Evolutionary conservation across 257 asterid species (phyloP).

Genomic region (Scutellaria galericulata): DNA sequence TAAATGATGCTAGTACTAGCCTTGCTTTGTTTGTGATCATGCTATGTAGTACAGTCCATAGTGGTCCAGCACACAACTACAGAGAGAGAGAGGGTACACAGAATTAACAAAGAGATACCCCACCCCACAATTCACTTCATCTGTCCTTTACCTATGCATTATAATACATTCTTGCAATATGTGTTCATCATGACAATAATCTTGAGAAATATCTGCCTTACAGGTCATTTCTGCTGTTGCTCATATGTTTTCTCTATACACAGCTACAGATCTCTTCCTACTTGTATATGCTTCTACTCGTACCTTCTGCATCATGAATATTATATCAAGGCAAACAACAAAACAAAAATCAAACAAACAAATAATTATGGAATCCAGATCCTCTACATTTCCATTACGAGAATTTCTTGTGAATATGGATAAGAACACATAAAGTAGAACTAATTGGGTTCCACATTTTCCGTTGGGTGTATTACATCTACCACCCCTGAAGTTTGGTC

Average conservation of each 20-base stretch:
- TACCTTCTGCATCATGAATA: conserved; percentile 55
- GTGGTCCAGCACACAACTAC: conserved; percentile 71
- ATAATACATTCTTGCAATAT: conserved; percentile 55
- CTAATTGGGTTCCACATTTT: too few relatives aligned
- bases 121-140: conserved; percentile 67
- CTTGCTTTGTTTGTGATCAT: conserved; percentile 42
- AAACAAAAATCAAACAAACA: too few relatives aligned
- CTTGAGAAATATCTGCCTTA: conserved; percentile 61
- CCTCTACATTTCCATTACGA: too few relatives aligned
- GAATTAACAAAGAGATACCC: conserved; percentile 53
- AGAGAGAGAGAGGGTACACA: conserved; percentile 50
- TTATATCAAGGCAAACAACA: too few relatives aligned
- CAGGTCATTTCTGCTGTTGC: conserved; percentile 54
- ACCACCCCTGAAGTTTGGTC: too few relatives aligned
- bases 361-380: too few relatives aligned
- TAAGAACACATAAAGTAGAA: too few relatives aligned
- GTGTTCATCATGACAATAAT: conserved; percentile 64
- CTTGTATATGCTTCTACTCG: conserved; percentile 54
- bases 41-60: conserved; percentile 36
- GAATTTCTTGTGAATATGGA: too few relatives aligned
- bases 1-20: conserved; percentile 36
- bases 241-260: conserved; percentile 54
- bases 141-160: conserved; percentile 64
- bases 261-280: conserved; percentile 51
- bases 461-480: too few relatives aligned